Evolutionary conservation across 2,329 filamentous ascomycete species (phyloP).

Genomic region (Fusarium sp.): DNA sequence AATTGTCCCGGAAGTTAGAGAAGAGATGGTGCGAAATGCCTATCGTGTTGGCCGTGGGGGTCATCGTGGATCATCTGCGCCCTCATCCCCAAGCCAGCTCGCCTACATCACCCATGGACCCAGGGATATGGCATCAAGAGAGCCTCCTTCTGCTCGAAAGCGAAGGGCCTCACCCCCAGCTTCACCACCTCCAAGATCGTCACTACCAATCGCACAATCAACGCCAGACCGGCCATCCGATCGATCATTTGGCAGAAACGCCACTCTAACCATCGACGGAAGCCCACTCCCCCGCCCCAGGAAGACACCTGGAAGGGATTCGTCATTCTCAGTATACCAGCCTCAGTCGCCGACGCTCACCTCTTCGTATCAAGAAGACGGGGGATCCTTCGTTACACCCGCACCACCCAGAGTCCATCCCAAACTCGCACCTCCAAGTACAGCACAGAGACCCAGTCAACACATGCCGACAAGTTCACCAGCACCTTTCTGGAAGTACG

Average conservation of each 20-base stretch:
- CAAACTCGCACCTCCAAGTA: slow-evolving; percentile 81
- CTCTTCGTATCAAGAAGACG: slow-evolving; percentile 73
- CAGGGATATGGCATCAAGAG: slow-evolving; percentile 65
- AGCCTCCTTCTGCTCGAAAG: slow-evolving; percentile 66
- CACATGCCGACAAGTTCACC: slow-evolving; percentile 89
- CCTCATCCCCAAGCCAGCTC: slow-evolving; percentile 74
- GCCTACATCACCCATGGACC: slow-evolving; percentile 72
- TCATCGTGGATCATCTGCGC: slow-evolving; percentile 75
- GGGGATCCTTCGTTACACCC: slow-evolving; percentile 74
- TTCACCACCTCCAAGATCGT: slow-evolving; percentile 67
- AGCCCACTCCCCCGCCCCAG: slow-evolving; percentile 72
- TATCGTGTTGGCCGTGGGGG: slow-evolving; percentile 72
- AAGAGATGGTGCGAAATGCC: slow-evolving; percentile 86
- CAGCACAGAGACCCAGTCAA: slow-evolving; percentile 83
- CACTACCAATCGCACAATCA: slow-evolving; percentile 63
- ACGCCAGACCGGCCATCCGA: slow-evolving; percentile 68
- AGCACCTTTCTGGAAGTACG: slow-evolving; percentile 90
- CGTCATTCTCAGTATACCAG: slow-evolving; percentile 62
- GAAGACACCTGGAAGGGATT: slow-evolving; percentile 58
- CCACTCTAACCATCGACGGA: slow-evolving; percentile 64
- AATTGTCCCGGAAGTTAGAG: slow-evolving; percentile 83
- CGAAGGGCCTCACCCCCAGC: slow-evolving; percentile 65
- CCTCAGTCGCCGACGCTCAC: slow-evolving; percentile 72
- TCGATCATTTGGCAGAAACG: slow-evolving; percentile 52
- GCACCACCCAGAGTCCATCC: slow-evolving; percentile 80